phyloP scores from a whole-genome alignment of 352 stramenopile species.

The Peronospora farinosa region DNA sequence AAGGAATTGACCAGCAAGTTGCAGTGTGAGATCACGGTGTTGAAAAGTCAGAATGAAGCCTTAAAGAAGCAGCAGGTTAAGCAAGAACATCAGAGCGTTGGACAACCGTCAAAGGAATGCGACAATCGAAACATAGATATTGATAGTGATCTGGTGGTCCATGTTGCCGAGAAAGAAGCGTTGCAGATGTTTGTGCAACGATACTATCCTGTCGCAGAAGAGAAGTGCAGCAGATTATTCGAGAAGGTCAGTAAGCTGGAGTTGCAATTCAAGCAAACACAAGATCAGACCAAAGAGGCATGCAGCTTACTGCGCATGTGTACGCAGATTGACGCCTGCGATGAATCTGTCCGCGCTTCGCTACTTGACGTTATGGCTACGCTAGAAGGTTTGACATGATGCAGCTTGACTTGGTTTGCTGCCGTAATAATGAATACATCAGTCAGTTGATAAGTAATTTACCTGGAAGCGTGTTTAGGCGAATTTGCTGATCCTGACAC shows the following conservation, averaged over 20 bases:
- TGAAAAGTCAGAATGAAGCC: constrained; percentile 25
- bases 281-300: constrained; percentile 28
- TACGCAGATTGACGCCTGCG: constrained; percentile 27
- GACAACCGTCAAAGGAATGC: constrained; percentile 9
- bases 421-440: neutral
- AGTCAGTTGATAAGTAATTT: neutral
- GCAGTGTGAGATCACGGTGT: constrained; percentile 14
- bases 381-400: constrained; percentile 8
- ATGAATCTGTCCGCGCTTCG: constrained; percentile 27
- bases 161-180: constrained; percentile 40
- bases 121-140: neutral
- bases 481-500: neutral
- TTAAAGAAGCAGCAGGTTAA: constrained; percentile 12
- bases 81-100: constrained; percentile 15
- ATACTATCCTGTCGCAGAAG: constrained; percentile 43
- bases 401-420: neutral
- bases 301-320: constrained; percentile 29
- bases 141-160: constrained; percentile 10
- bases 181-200: constrained; percentile 43
- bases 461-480: neutral
- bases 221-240: constrained; percentile 35
- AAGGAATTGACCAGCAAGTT: constrained; percentile 10
- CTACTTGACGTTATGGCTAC: constrained; percentile 32
- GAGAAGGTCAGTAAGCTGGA: constrained; percentile 33
- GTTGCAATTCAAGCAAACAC: constrained; percentile 15